Evolutionary conservation across 768 basidiomycete species (phyloP).

Genomic region (Russula sp.): DNA sequence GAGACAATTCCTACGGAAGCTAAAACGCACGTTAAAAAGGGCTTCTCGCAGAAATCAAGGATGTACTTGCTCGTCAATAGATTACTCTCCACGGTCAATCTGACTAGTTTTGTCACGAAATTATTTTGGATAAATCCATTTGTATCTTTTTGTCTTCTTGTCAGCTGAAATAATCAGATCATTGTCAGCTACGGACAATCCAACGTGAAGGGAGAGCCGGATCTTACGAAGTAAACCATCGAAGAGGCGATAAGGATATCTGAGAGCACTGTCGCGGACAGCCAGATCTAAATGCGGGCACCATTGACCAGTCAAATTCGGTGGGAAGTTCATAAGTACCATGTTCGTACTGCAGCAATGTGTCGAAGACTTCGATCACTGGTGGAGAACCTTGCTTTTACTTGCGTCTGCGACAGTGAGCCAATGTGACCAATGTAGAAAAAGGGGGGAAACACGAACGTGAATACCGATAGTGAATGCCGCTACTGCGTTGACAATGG

Average conservation of each 20-base stretch:
- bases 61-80: constrained; percentile 23
- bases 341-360: constrained; percentile 1
- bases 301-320: not conserved
- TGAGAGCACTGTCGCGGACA: constrained; percentile 1
- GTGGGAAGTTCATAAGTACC: not conserved
- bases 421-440: not conserved
- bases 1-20: constrained; percentile 9
- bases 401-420: not conserved
- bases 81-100: constrained; percentile 34
- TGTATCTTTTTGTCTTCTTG: not conserved
- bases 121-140: constrained; percentile 1
- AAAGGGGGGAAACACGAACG: not conserved
- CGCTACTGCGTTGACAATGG: not conserved
- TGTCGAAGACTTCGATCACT: not conserved
- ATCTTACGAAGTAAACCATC: constrained; percentile 13
- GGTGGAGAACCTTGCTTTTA: not conserved
- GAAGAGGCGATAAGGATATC: constrained; percentile 14
- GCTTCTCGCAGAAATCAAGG: not conserved
- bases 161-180: not conserved
- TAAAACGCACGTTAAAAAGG: not conserved
- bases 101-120: constrained; percentile 28
- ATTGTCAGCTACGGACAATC: not conserved
- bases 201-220: not conserved
- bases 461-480: constrained; percentile 5
- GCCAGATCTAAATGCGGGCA: constrained; percentile 7